A percentile compares a stretch with the other conserved stretches of the same genome.
These are phyloP conservation scores for Aquanectria penicillioides DNA, from an alignment of 2,329 filamentous ascomycete genomes.

Conservation along the genomic window DNA sequence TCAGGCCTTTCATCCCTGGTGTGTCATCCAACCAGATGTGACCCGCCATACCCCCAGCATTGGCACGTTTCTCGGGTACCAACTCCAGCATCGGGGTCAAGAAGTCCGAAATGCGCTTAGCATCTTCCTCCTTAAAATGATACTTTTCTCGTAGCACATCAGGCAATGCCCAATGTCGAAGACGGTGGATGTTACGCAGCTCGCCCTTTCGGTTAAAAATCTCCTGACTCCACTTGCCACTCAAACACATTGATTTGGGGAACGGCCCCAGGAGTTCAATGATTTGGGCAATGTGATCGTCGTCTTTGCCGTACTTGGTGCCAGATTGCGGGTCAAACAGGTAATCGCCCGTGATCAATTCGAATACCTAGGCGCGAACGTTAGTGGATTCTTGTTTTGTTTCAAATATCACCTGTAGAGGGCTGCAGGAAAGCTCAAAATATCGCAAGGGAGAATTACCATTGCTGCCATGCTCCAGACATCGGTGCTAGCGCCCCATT, in stretches of 20 bases:
- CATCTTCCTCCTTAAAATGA: conserved; percentile 87
- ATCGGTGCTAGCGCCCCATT: conserved; percentile 99
- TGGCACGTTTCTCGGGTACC: conserved; percentile 86
- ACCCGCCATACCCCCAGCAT: conserved; percentile 93
- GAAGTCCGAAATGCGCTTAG: conserved; percentile 81
- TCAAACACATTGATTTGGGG: conserved; percentile 89
- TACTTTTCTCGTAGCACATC: conserved; percentile 97
- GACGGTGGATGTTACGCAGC: conserved; percentile 93
- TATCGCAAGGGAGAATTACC: conserved; percentile 65
- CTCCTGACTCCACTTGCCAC: conserved; percentile 97
- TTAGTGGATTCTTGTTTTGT: conserved; percentile 15
- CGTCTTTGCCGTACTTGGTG: conserved; percentile 98
- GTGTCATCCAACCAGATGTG: conserved; percentile 86
- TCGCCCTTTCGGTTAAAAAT: conserved; percentile 99
- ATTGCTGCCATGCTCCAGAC: conserved; percentile 99
- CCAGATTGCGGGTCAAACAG: conserved; percentile 98
- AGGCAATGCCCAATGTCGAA: conserved; percentile 94
- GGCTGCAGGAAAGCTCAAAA: background rate
- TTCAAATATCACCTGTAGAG: no score
- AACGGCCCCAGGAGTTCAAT: conserved; percentile 96
- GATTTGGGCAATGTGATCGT: conserved; percentile 98
- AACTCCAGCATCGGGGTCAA: conserved; percentile 91
- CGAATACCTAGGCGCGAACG: conserved; percentile 77
- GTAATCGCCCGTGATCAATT: conserved; percentile 97
- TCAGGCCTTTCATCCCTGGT: conserved; percentile 85